Evolutionary conservation across 2,329 filamentous ascomycete species (phyloP).

Genomic region (Trichoderma brevicompactum): DNA sequence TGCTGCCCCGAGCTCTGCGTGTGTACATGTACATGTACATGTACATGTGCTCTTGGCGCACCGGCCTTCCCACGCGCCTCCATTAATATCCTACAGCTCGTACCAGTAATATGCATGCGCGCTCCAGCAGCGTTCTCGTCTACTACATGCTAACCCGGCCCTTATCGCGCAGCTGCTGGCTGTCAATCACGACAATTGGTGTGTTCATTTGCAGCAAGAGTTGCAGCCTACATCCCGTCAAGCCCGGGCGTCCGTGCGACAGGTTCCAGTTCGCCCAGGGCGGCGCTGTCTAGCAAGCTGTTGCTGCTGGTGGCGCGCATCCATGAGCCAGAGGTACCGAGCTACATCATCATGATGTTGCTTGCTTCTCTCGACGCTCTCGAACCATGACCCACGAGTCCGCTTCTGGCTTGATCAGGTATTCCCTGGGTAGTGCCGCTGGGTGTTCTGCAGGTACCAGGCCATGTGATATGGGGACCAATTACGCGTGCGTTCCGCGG

Average conservation of each 20-base stretch:
- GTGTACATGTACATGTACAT: neutral
- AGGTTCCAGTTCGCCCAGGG: neutral
- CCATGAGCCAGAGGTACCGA: neutral
- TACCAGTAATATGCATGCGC: slow-evolving; percentile 8
- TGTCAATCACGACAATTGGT: slow-evolving; percentile 9
- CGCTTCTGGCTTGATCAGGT: slow-evolving; percentile 14
- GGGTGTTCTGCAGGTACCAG: slow-evolving; percentile 28
- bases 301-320: neutral
- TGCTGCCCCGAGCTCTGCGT: slow-evolving; percentile 1
- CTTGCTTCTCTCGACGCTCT: slow-evolving; percentile 15
- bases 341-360: slow-evolving; percentile 17
- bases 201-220: neutral
- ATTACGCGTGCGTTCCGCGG: slow-evolving; percentile 28
- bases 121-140: slow-evolving; percentile 8
- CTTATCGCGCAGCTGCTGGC: slow-evolving; percentile 21
- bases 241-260: neutral
- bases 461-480: slow-evolving; percentile 11
- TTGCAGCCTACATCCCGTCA: neutral
- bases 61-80: neutral
- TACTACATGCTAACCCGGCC: neutral
- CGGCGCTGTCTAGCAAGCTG: neutral
- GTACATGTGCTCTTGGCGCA: neutral
- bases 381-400: slow-evolving; percentile 15
- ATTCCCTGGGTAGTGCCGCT: neutral
- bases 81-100: neutral